Evolutionary conservation across 2,329 filamentous ascomycete species (phyloP), one percentile per base, ranked within the genome.

Genomic region (Monilinia fructicola): DNA sequence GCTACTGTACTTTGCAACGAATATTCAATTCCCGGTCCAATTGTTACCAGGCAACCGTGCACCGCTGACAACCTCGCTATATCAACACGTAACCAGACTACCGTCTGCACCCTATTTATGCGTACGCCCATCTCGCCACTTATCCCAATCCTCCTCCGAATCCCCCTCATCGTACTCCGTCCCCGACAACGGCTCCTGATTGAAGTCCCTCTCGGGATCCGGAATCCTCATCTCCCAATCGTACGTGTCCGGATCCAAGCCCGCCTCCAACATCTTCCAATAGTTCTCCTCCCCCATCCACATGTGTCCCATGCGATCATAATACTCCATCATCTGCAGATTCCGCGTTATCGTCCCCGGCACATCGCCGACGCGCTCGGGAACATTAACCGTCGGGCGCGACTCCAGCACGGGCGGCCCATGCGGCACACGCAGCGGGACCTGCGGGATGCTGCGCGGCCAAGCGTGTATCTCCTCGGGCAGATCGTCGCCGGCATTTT

Each of bases 241-340:
- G 31, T 60, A 66, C 1, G 46, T 61, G 21, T 54, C 18, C 2
- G 64, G 64, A 54, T 66, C 26, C 14, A 61, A 31, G 10, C 64
- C 64, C 35, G 64, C 64, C 48, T 66, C 64, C 16, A 66, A 26
- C 55, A 66, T 66, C 18, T 23, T 50, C 38, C 52, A 66, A 54
- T 66, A 66, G 16, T 26, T 54, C 3, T 53, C 55, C 21, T 61
- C 55, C 2, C 55, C 55, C 64, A 66, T 61, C 64, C 55, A 53
- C 64, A 61, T 66, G 23, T 52, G 28, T 16, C 53, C 63, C 54
- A 50, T 28, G 3, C 63, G 35, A n/a, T 65, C 63, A 65, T 59
- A 65, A n/a, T 59, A 65, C 4, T n/a, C 14, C 42, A 65, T 23
- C 5, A 65, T 12, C 2, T 18, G 11, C 23, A 59, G 9, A 16